A percentile compares a stretch with the other conserved stretches of the same genome.
Conservation (phyloP, 768 basidiomycete species). For the Mycena rosella region DNA sequence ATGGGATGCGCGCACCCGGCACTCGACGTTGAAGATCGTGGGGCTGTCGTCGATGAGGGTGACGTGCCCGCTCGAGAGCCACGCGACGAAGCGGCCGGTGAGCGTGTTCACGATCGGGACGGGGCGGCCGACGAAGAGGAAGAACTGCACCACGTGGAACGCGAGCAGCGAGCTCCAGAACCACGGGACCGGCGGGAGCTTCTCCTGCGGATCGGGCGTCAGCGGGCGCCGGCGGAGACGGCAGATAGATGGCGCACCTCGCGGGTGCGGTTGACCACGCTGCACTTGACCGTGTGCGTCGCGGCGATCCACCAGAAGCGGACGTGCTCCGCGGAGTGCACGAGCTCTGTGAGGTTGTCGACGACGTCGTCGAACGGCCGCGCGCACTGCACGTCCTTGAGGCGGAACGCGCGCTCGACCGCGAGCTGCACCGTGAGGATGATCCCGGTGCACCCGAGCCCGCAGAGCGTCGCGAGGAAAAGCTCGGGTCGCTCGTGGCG, state of each 20-base stretch:
- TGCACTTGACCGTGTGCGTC: conserved; percentile 77
- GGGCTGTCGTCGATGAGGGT: conserved; percentile 83
- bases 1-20: conserved; percentile 70
- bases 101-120: conserved; percentile 59
- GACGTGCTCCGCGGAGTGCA: conserved; percentile 83
- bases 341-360: conserved; percentile 65
- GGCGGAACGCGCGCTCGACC: conserved; percentile 86
- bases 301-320: conserved; percentile 97
- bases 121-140: conserved; percentile 80
- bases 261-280: conserved; percentile 78
- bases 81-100: conserved; percentile 74
- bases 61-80: conserved; percentile 70
- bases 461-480: conserved; percentile 91
- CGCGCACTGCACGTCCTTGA: conserved; percentile 79
- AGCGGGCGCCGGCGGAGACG: conserved; percentile 9
- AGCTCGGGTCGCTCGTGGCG: conserved; percentile 75
- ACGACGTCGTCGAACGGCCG: conserved; percentile 74
- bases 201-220: conserved; percentile 58
- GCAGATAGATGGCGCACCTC: conserved; percentile 66
- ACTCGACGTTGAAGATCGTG: conserved; percentile 93
- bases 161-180: conserved; percentile 81
- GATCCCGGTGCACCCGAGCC: conserved; percentile 91
- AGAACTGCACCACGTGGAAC: conserved; percentile 86
- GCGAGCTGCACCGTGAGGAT: conserved; percentile 82
- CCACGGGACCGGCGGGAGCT: conserved; percentile 67